These are phyloP conservation scores for Vinca minor DNA, from an alignment of 257 asterid species.

Conservation along the genomic window DNA sequence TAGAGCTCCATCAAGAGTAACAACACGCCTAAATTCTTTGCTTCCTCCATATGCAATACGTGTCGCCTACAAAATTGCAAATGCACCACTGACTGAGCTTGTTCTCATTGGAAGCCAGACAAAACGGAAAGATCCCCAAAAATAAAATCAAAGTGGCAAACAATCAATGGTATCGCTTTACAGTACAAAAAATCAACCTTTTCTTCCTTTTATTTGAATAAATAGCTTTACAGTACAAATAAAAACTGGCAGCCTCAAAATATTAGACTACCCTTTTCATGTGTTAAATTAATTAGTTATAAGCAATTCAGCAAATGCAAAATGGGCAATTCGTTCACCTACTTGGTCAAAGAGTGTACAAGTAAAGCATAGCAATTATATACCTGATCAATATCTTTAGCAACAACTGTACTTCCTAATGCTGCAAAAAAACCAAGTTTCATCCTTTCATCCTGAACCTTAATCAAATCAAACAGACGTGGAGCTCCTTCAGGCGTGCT, in stretches of 20 bases:
- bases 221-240: not conserved
- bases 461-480: slow-evolving; percentile 85
- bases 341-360: not conserved
- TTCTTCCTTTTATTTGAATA: not conserved
- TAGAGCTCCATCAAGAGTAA: slow-evolving; percentile 85
- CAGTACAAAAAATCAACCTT: no score
- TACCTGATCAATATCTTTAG: slow-evolving; percentile 84
- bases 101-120: not conserved
- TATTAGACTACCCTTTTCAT: not conserved
- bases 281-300: not conserved
- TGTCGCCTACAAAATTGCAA: slow-evolving; percentile 49
- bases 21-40: slow-evolving; percentile 76
- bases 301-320: not conserved
- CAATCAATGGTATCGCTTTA: not conserved
- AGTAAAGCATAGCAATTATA: not conserved
- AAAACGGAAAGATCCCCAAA: no score
- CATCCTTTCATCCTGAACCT: slow-evolving; percentile 83
- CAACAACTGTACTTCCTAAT: slow-evolving; percentile 69
- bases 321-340: not conserved
- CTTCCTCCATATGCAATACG: slow-evolving; percentile 77
- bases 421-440: slow-evolving; percentile 86
- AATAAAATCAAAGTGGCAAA: not conserved
- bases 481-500: slow-evolving; percentile 74
- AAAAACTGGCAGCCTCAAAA: not conserved
- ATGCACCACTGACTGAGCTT: not conserved